Evolutionary conservation across 2,329 filamentous ascomycete species (phyloP).

Genomic region (Trichoderma asperellum): DNA sequence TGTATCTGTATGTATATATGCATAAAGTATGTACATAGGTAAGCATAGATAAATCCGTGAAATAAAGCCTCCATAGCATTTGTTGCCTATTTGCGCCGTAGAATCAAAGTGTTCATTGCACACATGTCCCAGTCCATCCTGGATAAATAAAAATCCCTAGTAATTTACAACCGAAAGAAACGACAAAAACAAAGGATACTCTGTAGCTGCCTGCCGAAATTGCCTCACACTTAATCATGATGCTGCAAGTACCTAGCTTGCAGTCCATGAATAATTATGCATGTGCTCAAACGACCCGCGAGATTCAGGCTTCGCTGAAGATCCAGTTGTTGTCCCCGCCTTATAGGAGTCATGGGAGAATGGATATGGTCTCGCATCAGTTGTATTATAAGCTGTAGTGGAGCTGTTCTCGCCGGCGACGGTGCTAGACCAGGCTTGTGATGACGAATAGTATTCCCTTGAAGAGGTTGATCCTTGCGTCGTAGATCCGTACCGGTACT

Average conservation of each 20-base stretch:
- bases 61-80: neutral
- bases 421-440: constrained; percentile 57
- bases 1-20: neutral
- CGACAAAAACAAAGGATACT: neutral
- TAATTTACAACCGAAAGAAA: constrained; percentile 15
- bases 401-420: constrained; percentile 53
- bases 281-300: constrained; percentile 54
- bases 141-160: neutral
- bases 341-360: constrained; percentile 56
- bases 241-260: constrained; percentile 42
- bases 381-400: constrained; percentile 50
- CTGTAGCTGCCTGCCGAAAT: neutral
- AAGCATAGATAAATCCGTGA: neutral
- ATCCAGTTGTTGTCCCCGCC: constrained; percentile 34
- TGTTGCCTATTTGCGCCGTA: constrained; percentile 12
- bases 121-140: neutral
- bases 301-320: constrained; percentile 43
- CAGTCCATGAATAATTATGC: constrained; percentile 63
- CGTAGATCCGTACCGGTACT: constrained; percentile 60
- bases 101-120: constrained; percentile 14
- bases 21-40: neutral
- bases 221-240: neutral
- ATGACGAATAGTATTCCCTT: constrained; percentile 59
- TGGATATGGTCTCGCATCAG: constrained; percentile 53
- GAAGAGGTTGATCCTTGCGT: constrained; percentile 37